Conservation (phyloP, 441 rosid genomes). For the Macaranga tanarius region DNA sequence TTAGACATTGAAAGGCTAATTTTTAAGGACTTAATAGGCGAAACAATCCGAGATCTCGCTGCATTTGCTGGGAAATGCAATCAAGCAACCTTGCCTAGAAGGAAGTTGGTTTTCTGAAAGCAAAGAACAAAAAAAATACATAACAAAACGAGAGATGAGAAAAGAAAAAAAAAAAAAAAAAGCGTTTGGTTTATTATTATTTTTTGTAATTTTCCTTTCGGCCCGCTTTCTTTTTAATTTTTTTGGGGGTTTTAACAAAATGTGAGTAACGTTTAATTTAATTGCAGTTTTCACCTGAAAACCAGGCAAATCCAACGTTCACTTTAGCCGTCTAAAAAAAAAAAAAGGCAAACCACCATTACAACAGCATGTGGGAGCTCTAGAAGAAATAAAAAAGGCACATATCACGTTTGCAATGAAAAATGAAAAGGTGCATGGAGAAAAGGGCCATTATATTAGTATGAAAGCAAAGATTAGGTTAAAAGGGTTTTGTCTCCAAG, state of each 20-base stretch:
- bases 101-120: slow-evolving; percentile 72
- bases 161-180: neutral
- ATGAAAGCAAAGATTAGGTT: slow-evolving; percentile 9
- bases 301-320: slow-evolving; percentile 35
- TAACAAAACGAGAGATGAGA: neutral
- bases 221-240: slow-evolving; percentile 1
- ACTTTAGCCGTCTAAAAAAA: slow-evolving; percentile 29
- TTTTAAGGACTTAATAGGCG: slow-evolving; percentile 80
- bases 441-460: slow-evolving; percentile 3
- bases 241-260: slow-evolving; percentile 8
- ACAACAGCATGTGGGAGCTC: slow-evolving; percentile 15
- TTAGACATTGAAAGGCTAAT: slow-evolving; percentile 73
- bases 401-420: neutral
- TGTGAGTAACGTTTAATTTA: slow-evolving; percentile 22
- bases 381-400: neutral
- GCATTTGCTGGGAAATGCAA: slow-evolving; percentile 30
- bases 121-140: neutral
- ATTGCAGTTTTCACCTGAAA: slow-evolving; percentile 31
- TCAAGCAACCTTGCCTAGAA: slow-evolving; percentile 33
- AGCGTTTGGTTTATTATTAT: slow-evolving; percentile 11
- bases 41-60: slow-evolving; percentile 71
- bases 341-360: slow-evolving; percentile 1
- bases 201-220: neutral
- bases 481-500: slow-evolving; percentile 11
- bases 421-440: slow-evolving; percentile 8